These are phyloP conservation scores for Backusella psychrophila DNA, from an alignment of 192 early-diverging fungal species.

Conservation along the genomic window DNA sequence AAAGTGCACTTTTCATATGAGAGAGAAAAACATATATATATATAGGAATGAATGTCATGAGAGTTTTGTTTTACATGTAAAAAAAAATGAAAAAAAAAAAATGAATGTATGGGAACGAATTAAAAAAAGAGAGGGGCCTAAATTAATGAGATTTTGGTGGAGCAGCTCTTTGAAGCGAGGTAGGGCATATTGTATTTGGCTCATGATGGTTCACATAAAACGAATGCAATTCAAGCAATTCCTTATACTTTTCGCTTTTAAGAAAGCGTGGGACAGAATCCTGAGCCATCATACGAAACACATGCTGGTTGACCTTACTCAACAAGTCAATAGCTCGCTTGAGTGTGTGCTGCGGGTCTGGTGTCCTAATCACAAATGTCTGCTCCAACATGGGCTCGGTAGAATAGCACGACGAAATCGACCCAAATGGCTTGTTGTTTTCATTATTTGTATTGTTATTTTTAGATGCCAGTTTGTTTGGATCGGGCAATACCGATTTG, in stretches of 20 bases:
- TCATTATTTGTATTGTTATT: not conserved
- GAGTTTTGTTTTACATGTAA: not conserved
- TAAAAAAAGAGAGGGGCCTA: not conserved
- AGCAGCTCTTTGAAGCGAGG: not conserved
- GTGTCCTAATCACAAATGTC: not conserved
- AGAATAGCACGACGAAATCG: not conserved
- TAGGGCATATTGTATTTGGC: not conserved
- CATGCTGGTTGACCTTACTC: slow-evolving; percentile 56
- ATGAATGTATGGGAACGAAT: not conserved
- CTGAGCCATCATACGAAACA: slow-evolving; percentile 63
- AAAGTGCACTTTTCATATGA: not conserved
- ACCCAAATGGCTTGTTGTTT: not conserved
- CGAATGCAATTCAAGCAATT: not conserved
- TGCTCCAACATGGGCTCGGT: not conserved
- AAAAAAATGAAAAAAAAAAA: not conserved
- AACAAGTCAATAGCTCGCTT: slow-evolving; percentile 38
- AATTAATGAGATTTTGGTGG: not conserved
- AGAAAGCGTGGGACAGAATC: slow-evolving; percentile 70
- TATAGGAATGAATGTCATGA: not conserved
- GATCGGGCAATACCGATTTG: slow-evolving; percentile 28
- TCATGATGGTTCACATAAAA: not conserved
- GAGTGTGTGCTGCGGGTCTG: not conserved
- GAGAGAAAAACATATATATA: not conserved
- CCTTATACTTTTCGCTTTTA: slow-evolving; percentile 2
- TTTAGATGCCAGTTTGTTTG: not conserved